Evolutionary conservation across 2,329 filamentous ascomycete species (phyloP).

Genomic region (Colletotrichum viniferum): DNA sequence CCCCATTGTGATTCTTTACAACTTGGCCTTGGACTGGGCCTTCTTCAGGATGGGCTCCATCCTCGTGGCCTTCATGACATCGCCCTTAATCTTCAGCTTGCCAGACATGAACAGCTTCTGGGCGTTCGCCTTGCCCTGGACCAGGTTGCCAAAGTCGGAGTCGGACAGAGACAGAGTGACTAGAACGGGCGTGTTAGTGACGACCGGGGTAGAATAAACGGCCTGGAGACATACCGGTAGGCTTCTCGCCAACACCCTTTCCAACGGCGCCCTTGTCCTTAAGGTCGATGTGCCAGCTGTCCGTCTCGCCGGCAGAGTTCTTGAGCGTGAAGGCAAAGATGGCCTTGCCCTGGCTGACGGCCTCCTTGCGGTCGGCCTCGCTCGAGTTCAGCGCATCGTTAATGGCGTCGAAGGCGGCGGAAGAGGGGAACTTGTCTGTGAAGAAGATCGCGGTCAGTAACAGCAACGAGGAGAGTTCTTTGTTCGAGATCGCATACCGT

Average conservation of each 20-base stretch:
- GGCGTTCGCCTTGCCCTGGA: slow-evolving; percentile 87
- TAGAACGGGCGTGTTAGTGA: slow-evolving; percentile 35
- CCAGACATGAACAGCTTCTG: slow-evolving; percentile 98
- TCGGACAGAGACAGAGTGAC: slow-evolving; percentile 89
- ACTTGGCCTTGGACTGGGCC: slow-evolving; percentile 82
- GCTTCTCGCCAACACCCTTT: slow-evolving; percentile 79
- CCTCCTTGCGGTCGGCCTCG: slow-evolving; percentile 80
- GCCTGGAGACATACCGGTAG: slow-evolving; percentile 68
- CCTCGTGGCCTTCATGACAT: slow-evolving; percentile 99
- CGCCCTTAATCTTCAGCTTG: slow-evolving; percentile 97
- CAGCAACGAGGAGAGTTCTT: background rate
- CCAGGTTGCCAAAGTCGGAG: slow-evolving; percentile 82
- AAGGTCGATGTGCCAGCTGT: slow-evolving; percentile 94
- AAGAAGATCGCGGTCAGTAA: background rate
- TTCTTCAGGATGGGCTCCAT: slow-evolving; percentile 92
- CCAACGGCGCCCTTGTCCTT: slow-evolving; percentile 86
- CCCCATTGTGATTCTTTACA: slow-evolving; percentile 55
- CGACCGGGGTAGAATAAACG: fast-evolving
- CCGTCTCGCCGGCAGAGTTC: slow-evolving; percentile 79
- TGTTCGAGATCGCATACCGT: slow-evolving; percentile 54
- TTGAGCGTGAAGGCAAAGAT: slow-evolving; percentile 93
- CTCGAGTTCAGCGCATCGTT: slow-evolving; percentile 70
- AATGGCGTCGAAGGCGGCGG: slow-evolving; percentile 90
- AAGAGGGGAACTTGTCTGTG: slow-evolving; percentile 86
- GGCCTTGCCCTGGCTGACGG: slow-evolving; percentile 85